Conservation (phyloP, 2,329 filamentous ascomycete species). For the Paecilomyces niveus region DNA sequence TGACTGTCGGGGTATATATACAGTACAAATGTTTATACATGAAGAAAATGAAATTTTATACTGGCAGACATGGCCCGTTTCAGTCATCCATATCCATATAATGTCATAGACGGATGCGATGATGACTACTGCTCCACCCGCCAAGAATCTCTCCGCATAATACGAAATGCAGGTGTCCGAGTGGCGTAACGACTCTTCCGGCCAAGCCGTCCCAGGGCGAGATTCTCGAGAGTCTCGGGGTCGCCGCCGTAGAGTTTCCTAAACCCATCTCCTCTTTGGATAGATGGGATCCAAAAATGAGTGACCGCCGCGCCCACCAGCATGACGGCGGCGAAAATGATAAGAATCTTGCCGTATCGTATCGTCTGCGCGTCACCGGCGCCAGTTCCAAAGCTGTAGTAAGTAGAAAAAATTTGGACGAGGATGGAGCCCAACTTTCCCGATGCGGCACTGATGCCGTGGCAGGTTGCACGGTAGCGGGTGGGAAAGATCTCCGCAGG, state of each 20-base stretch:
- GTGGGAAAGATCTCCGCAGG: conserved; percentile 53
- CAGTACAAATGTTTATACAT: not conserved
- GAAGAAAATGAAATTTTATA: not conserved
- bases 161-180: conserved; percentile 3
- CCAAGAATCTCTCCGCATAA: not conserved
- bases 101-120: not conserved
- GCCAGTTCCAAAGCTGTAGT: conserved; percentile 32
- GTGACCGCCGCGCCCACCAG: conserved; percentile 33
- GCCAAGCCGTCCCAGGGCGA: conserved; percentile 31
- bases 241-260: conserved; percentile 28
- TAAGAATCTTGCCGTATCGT: conserved; percentile 33
- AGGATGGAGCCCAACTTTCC: conserved; percentile 48
- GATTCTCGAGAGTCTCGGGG: conserved; percentile 30
- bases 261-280: conserved; percentile 21
- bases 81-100: not conserved
- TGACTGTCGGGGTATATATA: not conserved
- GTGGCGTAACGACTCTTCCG: conserved; percentile 27
- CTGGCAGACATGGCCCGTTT: not conserved
- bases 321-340: conserved; percentile 37
- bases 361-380: conserved; percentile 23
- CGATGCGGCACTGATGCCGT: conserved; percentile 47
- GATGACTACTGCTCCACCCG: not conserved
- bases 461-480: conserved; percentile 46
- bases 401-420: conserved; percentile 33
- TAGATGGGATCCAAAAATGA: conserved; percentile 34